phyloP scores from a whole-genome alignment of 371 early-diverging fungal species.

The Mortierella polycephala region DNA sequence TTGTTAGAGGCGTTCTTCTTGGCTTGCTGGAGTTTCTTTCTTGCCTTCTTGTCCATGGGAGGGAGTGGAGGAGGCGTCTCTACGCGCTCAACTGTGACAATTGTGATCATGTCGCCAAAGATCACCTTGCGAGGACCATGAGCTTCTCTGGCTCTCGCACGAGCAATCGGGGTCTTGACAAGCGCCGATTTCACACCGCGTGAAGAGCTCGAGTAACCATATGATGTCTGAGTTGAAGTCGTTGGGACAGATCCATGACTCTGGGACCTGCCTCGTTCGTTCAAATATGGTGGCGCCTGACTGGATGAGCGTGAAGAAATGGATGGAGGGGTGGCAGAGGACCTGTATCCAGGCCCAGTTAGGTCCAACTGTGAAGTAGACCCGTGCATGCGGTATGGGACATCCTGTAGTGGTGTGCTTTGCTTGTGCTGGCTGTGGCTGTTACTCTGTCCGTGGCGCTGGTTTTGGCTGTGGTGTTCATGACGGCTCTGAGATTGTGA shows the following conservation, averaged over 20 bases:
- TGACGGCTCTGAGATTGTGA: conserved; percentile 2
- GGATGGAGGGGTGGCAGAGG: conserved; percentile 4
- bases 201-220: conserved; percentile 4
- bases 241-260: conserved; percentile 23
- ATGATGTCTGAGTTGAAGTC: conserved; percentile 5
- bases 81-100: conserved; percentile 32
- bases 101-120: conserved; percentile 46
- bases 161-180: conserved; percentile 40
- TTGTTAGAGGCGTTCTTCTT: conserved; percentile 27
- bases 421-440: conserved; percentile 4
- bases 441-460: conserved; percentile 1
- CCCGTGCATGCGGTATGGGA: conserved; percentile 11
- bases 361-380: conserved; percentile 32
- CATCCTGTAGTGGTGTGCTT: conserved; percentile 2
- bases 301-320: conserved; percentile 15
- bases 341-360: conserved; percentile 5
- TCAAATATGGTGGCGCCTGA: conserved; percentile 5
- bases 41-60: conserved; percentile 38
- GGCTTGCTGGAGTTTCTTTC: conserved; percentile 32
- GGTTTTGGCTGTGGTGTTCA: conserved; percentile 1
- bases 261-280: conserved; percentile 19
- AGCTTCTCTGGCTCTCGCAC: conserved; percentile 31
- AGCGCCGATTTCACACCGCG: conserved; percentile 29
- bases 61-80: conserved; percentile 37
- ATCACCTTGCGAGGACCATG: conserved; percentile 31